Percentiles rank a stretch among this genome's conserved stretches.
These are phyloP conservation scores for Xylaria palmicola DNA, from an alignment of 495 filamentous ascomycete species.

Conservation along the genomic window DNA sequence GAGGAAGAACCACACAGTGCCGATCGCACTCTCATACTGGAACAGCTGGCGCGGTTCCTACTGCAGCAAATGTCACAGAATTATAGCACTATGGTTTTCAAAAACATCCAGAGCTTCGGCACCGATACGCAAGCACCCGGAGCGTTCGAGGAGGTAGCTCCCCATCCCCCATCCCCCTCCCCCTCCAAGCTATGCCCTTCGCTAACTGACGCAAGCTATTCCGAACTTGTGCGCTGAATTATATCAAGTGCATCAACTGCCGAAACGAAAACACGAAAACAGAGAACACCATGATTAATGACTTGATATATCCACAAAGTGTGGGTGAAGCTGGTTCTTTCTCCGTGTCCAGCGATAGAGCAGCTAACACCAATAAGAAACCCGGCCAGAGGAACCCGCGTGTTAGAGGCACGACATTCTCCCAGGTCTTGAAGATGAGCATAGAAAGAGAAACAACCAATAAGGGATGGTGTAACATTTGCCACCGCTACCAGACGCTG, in stretches of 20 bases:
- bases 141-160: constrained; percentile 29
- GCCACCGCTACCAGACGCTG: constrained; percentile 80
- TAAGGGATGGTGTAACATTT: constrained; percentile 87
- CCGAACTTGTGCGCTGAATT: constrained; percentile 43
- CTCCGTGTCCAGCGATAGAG: constrained; percentile 14
- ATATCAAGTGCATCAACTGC: constrained; percentile 80
- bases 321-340: constrained; percentile 32
- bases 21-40: constrained; percentile 66
- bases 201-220: constrained; percentile 28
- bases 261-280: constrained; percentile 70
- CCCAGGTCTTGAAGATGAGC: constrained; percentile 78
- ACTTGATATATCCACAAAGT: constrained; percentile 75
- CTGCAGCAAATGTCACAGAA: constrained; percentile 70
- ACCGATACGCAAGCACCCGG: constrained; percentile 13
- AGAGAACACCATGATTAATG: constrained; percentile 71
- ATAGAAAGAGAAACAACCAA: constrained; percentile 80
- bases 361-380: constrained; percentile 34
- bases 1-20: constrained; percentile 77
- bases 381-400: constrained; percentile 49
- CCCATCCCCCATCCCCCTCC: too few species aligned
- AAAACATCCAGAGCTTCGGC: constrained; percentile 38
- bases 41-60: constrained; percentile 74
- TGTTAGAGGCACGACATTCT: constrained; percentile 63
- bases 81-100: constrained; percentile 56
- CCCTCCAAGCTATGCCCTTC: too few species aligned